phyloP scores from a whole-genome alignment of 441 rosid genomes.

The California macrophylla region DNA sequence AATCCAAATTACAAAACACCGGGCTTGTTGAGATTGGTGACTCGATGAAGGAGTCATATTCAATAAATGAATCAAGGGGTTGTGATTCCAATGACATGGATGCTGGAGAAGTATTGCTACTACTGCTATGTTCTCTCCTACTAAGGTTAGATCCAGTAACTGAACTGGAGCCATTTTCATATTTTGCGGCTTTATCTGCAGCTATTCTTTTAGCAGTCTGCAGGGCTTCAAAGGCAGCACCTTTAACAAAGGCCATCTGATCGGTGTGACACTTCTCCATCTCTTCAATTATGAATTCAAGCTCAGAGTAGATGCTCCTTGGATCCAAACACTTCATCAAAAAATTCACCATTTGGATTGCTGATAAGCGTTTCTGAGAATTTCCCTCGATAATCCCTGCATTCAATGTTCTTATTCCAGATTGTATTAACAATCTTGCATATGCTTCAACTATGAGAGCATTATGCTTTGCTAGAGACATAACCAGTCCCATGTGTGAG shows the following conservation, averaged over 20 bases:
- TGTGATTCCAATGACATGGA: constrained; percentile 74
- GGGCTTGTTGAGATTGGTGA: constrained; percentile 54
- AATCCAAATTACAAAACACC: constrained; percentile 31
- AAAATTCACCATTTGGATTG: constrained; percentile 91
- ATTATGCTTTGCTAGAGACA: constrained; percentile 83
- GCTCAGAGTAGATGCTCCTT: constrained; percentile 65
- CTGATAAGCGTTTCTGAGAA: constrained; percentile 69
- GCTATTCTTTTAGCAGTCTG: constrained; percentile 60
- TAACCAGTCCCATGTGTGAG: constrained; percentile 74
- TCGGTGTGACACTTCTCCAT: constrained; percentile 76
- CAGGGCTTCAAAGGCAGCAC: constrained; percentile 77
- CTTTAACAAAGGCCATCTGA: constrained; percentile 64
- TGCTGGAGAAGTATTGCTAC: constrained; percentile 38
- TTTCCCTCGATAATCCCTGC: constrained; percentile 56
- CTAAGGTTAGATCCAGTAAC: constrained; percentile 53
- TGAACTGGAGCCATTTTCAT: constrained; percentile 35
- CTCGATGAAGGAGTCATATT: constrained; percentile 55
- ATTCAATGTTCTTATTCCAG: constrained; percentile 58
- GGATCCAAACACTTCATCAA: constrained; percentile 83
- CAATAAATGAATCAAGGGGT: constrained; percentile 53
- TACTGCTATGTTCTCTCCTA: constrained; percentile 30
- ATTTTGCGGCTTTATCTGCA: constrained; percentile 35
- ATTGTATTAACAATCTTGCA: constrained; percentile 69
- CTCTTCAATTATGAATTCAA: constrained; percentile 53
- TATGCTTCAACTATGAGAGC: constrained; percentile 77